Percentiles rank a stretch among this genome's conserved stretches.
These are phyloP conservation scores for Stropharia rugosoannulata DNA, from an alignment of 768 basidiomycete genomes.

Conservation along the genomic window DNA sequence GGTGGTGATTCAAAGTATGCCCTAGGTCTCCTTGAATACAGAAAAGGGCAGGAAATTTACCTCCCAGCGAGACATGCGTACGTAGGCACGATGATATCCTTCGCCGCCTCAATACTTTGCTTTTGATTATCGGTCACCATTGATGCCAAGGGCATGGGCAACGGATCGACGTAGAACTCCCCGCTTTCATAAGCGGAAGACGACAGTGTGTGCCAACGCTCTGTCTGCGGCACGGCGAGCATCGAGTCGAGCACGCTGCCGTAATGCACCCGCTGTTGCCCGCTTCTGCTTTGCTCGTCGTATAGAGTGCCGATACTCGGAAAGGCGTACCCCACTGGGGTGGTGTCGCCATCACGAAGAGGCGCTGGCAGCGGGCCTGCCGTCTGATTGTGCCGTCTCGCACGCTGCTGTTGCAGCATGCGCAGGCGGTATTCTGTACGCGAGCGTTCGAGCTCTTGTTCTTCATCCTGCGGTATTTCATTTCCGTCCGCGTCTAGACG, in stretches of 20 bases:
- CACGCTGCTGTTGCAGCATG: slow-evolving; percentile 19
- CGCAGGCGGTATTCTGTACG: slow-evolving; percentile 48
- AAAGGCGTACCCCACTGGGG: background rate
- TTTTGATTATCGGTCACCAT: slow-evolving; percentile 37
- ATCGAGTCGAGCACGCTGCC: slow-evolving; percentile 26
- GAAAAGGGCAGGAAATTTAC: slow-evolving; percentile 15
- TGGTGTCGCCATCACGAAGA: too few relatives aligned
- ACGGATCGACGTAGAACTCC: slow-evolving; percentile 38
- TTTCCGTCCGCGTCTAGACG: slow-evolving; percentile 60
- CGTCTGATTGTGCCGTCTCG: background rate
- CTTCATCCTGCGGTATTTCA: slow-evolving; percentile 61
- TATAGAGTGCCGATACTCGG: slow-evolving; percentile 9
- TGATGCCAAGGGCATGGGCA: slow-evolving; percentile 55
- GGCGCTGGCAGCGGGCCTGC: slow-evolving; percentile 1
- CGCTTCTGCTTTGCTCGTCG: slow-evolving; percentile 20
- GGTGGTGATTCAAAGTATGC: background rate
- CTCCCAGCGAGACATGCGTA: slow-evolving; percentile 42
- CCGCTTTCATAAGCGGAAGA: background rate
- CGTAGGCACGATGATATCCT: slow-evolving; percentile 29
- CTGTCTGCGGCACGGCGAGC: slow-evolving; percentile 14
- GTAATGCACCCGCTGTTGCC: slow-evolving; percentile 11
- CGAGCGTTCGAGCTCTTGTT: slow-evolving; percentile 56
- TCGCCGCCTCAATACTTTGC: slow-evolving; percentile 10
- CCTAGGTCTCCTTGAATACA: background rate
- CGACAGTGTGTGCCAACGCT: background rate